Evolutionary conservation across 208 protist species (phyloP), one percentile per base, ranked within the genome.

Genomic region (Crithidia brevicula): DNA sequence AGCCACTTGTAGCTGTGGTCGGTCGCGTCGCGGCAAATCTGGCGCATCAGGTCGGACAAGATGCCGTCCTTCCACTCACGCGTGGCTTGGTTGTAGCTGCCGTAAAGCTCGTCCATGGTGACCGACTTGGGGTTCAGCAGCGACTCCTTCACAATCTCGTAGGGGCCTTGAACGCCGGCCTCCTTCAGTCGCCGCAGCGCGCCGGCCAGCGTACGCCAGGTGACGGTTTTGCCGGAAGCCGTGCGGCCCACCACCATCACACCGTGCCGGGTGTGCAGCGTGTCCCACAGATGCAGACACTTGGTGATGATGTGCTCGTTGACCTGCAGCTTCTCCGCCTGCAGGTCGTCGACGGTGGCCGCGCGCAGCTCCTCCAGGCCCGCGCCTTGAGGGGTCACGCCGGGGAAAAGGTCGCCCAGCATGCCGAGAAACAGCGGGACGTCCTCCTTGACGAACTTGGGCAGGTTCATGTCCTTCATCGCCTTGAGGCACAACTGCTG

Each of bases 51-150:
- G 50, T 92, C 81, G 13, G 95, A 97, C 50, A 99, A 77, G 60
- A 99, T 97, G 61, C 98, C 98, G 75, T 99, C 98, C 62, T 97
- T 98, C 98, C 98, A 99, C 85, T 99, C 98, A 28, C 93, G 81
- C 53, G 96, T 99, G 27, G 90, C 82, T 54, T 98, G 84, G 77
- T 99, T 97, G 87, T 98, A 99, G 69, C 85, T 96, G 58, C 98
- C 98, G 73, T 99, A 99, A 15, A 99, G 84, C 84, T 99, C 97
- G 67, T 97, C 93, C 81, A 98, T 94, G 30, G 91, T 96, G 40
- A 99, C 81, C 0, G 98, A 92, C 86, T 99, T 99, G 28, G 98
- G 98, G 77, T 99, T 99, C 33, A 99, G 72, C 49, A 98, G 67
- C 20, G 91, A 93, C 34, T 96, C 88, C 40, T 89, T 78, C 45